phyloP scores from a whole-genome alignment of 2,329 filamentous ascomycete species.

The Neofusicoccum sp. region DNA sequence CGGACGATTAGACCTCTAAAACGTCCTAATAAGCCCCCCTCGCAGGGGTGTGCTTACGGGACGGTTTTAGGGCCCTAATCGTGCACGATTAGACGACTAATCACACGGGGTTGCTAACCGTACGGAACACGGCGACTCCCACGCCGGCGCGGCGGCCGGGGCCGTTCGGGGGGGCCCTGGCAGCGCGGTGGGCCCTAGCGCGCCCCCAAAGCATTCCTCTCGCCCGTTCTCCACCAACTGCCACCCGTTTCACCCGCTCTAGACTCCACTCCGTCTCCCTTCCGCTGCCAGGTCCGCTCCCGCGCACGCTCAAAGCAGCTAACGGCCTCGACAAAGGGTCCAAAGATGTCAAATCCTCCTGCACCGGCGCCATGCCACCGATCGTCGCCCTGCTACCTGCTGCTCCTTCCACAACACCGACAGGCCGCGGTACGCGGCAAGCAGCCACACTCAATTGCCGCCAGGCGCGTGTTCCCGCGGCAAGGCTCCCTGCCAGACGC shows the following conservation, averaged over 20 bases:
- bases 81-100: too few relatives aligned
- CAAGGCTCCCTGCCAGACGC: not conserved
- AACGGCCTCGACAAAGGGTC: not conserved
- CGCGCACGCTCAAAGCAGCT: not conserved
- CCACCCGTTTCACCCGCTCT: constrained; percentile 7
- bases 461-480: not conserved
- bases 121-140: too few relatives aligned
- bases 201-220: not conserved
- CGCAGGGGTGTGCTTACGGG: too few relatives aligned
- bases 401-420: not conserved
- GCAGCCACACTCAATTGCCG: not conserved
- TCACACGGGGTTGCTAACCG: too few relatives aligned
- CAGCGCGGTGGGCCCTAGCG: not conserved
- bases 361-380: too few relatives aligned
- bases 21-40: too few relatives aligned
- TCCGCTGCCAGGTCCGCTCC: not conserved
- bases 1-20: too few relatives aligned
- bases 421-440: not conserved
- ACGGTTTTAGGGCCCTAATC: too few relatives aligned
- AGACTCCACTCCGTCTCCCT: not conserved
- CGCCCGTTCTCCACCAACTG: not conserved
- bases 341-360: not conserved
- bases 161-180: not conserved
- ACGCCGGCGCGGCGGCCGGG: too few relatives aligned
- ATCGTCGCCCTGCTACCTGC: not conserved